Conservation (phyloP, 2,329 filamentous ascomycete genomes). For the Ceratocystis cubensis region DNA sequence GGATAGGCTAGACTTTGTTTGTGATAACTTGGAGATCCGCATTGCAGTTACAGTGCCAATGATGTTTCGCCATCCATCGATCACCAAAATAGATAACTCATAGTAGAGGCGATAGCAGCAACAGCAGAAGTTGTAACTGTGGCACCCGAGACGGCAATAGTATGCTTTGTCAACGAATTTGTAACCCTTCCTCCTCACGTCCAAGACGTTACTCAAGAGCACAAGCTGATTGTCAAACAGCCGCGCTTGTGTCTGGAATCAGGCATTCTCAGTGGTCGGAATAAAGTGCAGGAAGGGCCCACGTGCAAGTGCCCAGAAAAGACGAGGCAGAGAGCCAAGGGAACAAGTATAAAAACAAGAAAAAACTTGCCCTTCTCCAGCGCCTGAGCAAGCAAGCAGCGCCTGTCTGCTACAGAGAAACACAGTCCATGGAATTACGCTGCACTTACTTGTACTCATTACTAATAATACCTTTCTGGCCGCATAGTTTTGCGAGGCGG, state of each 20-base stretch:
- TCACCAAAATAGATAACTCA: neutral
- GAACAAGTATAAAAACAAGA: neutral
- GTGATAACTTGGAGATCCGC: conserved; percentile 3
- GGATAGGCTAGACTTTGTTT: neutral
- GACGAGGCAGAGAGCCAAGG: neutral
- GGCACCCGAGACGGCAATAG: neutral
- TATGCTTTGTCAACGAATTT: neutral
- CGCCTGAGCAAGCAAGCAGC: neutral
- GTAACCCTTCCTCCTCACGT: neutral
- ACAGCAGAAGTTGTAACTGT: neutral
- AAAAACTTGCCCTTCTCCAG: neutral
- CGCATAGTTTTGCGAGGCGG: neutral
- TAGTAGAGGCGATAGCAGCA: neutral
- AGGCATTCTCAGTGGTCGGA: neutral
- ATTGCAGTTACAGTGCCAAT: conserved; percentile 5
- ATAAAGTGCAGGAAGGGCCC: neutral
- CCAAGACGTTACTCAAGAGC: neutral
- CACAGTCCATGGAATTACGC: too few species aligned
- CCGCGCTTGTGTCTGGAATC: neutral
- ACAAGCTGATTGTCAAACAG: conserved; percentile 5
- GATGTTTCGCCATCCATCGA: conserved; percentile 3
- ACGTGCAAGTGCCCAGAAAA: neutral
- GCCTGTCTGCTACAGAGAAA: too few species aligned
- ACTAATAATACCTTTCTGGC: too few species aligned
- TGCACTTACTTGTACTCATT: neutral